Conservation (phyloP, 345 rosid species). For the Eucalyptus leucophloia region DNA sequence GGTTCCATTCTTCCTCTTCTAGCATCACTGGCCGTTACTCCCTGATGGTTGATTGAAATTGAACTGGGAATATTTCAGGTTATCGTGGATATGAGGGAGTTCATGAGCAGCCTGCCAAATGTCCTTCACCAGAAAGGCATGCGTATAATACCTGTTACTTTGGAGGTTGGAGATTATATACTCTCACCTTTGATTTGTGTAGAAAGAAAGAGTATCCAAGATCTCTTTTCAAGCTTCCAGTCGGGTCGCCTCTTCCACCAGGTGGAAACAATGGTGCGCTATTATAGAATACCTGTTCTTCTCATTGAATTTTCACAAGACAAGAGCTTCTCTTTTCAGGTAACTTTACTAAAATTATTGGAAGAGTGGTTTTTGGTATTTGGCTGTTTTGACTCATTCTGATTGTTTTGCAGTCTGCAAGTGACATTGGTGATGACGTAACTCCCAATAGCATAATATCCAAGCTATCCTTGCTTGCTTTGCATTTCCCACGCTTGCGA, state of each 20-base stretch:
- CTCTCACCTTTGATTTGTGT: constrained; percentile 83
- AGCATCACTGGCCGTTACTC: background rate
- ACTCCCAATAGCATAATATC: constrained; percentile 87
- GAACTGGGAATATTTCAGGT: constrained; percentile 27
- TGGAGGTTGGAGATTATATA: constrained; percentile 95
- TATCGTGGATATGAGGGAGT: constrained; percentile 98
- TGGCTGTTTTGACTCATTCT: background rate
- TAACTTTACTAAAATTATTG: constrained; percentile 1
- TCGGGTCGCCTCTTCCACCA: constrained; percentile 94
- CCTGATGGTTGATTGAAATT: background rate
- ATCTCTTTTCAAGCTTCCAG: constrained; percentile 89
- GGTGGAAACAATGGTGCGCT: constrained; percentile 86
- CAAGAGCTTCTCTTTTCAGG: constrained; percentile 99
- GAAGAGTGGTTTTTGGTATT: background rate
- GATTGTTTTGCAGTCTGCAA: constrained; percentile 53
- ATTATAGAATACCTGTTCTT: constrained; percentile 91
- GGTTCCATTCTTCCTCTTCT: constrained; percentile 20
- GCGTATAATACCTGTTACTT: constrained; percentile 78
- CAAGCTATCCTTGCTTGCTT: constrained; percentile 77
- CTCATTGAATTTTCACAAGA: constrained; percentile 95
- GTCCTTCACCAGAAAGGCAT: constrained; percentile 96
- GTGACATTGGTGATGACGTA: constrained; percentile 94
- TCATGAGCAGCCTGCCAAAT: constrained; percentile 99
- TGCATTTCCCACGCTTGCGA: constrained; percentile 88
- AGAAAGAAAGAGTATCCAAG: constrained; percentile 93